Percentiles rank a stretch among this genome's conserved stretches.
Conservation (phyloP, 805 yeast species). For the Priceomyces medius region DNA sequence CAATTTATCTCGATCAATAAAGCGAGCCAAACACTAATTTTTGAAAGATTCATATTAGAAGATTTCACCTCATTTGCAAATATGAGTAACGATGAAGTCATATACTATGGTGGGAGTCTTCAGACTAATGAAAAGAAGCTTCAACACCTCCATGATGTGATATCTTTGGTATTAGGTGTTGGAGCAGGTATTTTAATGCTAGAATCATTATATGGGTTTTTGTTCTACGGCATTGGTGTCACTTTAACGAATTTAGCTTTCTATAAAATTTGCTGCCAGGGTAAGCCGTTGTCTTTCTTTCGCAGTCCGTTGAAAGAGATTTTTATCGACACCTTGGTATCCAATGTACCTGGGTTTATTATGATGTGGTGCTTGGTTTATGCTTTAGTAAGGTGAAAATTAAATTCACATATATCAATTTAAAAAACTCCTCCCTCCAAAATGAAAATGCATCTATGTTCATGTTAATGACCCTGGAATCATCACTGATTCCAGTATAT, state of each 20-base stretch:
- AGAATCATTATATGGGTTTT: slow-evolving; percentile 36
- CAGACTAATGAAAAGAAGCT: slow-evolving; percentile 28
- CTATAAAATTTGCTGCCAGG: slow-evolving; percentile 31
- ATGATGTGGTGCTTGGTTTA: slow-evolving; percentile 51
- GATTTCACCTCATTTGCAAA: too few species aligned
- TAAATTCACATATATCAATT: too few species aligned
- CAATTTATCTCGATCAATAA: slow-evolving; percentile 1
- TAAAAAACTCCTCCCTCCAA: too few species aligned
- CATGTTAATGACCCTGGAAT: too few species aligned
- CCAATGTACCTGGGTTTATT: slow-evolving; percentile 37
- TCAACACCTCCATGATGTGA: slow-evolving; percentile 36
- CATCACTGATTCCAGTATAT: too few species aligned
- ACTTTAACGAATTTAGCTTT: slow-evolving; percentile 30
- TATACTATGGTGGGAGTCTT: slow-evolving; percentile 26
- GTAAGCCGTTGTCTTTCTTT: slow-evolving; percentile 24
- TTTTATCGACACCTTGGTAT: slow-evolving; percentile 30
- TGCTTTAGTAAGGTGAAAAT: slow-evolving; percentile 36
- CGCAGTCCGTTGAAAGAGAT: slow-evolving; percentile 31
- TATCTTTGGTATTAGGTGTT: slow-evolving; percentile 37
- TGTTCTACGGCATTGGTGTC: slow-evolving; percentile 34
- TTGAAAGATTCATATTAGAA: too few species aligned
- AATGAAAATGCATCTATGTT: too few species aligned
- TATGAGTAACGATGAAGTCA: slow-evolving; percentile 10
- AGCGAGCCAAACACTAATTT: too few species aligned
- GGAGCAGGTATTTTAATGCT: slow-evolving; percentile 41